phyloP scores from a whole-genome alignment of 495 filamentous ascomycete species.

The Cenococcum geophilum region DNA sequence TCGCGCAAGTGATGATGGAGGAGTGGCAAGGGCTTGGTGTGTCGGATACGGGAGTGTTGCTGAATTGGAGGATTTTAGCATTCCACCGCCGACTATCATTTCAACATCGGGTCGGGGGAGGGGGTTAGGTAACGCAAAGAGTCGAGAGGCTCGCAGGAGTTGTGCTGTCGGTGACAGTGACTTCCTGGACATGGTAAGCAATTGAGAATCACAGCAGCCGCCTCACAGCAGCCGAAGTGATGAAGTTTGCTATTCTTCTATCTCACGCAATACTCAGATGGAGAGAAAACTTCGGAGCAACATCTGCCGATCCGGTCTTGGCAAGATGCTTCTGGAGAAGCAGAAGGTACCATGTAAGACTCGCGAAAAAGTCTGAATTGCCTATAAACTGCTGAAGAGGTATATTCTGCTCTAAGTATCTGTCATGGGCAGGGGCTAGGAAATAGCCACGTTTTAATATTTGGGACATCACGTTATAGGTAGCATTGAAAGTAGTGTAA shows the following conservation, averaged over 20 bases:
- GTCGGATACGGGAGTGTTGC: slow-evolving; percentile 75
- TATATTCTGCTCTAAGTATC: too few species aligned
- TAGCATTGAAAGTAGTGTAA: too few species aligned
- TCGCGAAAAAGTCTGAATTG: too few species aligned
- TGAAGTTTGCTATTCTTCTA: background rate
- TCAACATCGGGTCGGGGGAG: slow-evolving; percentile 45
- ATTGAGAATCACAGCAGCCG: slow-evolving; percentile 20
- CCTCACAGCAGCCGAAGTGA: slow-evolving; percentile 19
- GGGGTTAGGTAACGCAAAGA: slow-evolving; percentile 58
- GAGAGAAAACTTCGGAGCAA: background rate
- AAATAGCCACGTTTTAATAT: too few species aligned
- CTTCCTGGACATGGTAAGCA: slow-evolving; percentile 16
- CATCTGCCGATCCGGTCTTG: slow-evolving; percentile 4
- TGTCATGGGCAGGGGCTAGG: too few species aligned
- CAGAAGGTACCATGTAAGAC: too few species aligned
- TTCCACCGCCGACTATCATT: slow-evolving; percentile 18
- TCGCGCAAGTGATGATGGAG: slow-evolving; percentile 59
- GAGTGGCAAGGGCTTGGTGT: slow-evolving; percentile 77
- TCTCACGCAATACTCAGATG: too few species aligned
- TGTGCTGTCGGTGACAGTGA: slow-evolving; percentile 56
- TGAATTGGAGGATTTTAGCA: slow-evolving; percentile 48
- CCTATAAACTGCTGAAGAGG: too few species aligned
- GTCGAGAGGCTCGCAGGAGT: slow-evolving; percentile 56
- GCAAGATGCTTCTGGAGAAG: background rate
- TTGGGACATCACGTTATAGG: too few species aligned